phyloP scores from a whole-genome alignment of 2,329 filamentous ascomycete species.

The Paramyrothecium sp. region DNA sequence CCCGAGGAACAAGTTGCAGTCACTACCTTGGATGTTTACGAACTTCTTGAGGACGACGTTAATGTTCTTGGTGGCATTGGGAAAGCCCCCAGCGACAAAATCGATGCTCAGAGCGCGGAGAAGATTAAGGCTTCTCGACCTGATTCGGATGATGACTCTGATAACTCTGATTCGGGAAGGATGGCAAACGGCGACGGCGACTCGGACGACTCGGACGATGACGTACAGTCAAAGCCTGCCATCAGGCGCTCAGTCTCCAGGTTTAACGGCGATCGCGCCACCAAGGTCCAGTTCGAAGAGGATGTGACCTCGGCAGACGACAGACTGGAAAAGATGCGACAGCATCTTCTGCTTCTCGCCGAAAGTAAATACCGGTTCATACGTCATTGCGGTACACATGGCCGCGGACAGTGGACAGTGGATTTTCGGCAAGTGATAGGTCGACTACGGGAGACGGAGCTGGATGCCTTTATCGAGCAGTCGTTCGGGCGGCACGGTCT shows the following conservation, averaged over 20 bases:
- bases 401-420: conserved; percentile 75
- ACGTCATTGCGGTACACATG: conserved; percentile 61
- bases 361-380: conserved; percentile 70
- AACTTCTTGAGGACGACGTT: conserved; percentile 49
- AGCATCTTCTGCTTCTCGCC: conserved; percentile 70
- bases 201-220: conserved; percentile 30
- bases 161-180: conserved; percentile 30
- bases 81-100: conserved; percentile 45
- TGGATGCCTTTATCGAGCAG: conserved; percentile 79
- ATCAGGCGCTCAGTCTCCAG: conserved; percentile 21
- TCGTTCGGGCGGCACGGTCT: conserved; percentile 74
- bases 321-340: conserved; percentile 60
- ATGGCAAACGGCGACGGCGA: conserved; percentile 25
- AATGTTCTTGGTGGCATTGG: conserved; percentile 59
- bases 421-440: conserved; percentile 75
- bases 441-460: conserved; percentile 70
- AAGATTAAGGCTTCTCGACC: conserved; percentile 40
- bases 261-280: conserved; percentile 34
- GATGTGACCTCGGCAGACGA: conserved; percentile 36
- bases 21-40: conserved; percentile 56
- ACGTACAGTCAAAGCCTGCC: conserved; percentile 15
- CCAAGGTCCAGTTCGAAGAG: conserved; percentile 54
- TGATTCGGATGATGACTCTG: conserved; percentile 30
- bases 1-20: conserved; percentile 32
- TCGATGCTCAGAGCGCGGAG: conserved; percentile 46